Evolutionary conservation across 1,284 basidiomycete species (phyloP).

Genomic region (Malassezia sp.): DNA sequence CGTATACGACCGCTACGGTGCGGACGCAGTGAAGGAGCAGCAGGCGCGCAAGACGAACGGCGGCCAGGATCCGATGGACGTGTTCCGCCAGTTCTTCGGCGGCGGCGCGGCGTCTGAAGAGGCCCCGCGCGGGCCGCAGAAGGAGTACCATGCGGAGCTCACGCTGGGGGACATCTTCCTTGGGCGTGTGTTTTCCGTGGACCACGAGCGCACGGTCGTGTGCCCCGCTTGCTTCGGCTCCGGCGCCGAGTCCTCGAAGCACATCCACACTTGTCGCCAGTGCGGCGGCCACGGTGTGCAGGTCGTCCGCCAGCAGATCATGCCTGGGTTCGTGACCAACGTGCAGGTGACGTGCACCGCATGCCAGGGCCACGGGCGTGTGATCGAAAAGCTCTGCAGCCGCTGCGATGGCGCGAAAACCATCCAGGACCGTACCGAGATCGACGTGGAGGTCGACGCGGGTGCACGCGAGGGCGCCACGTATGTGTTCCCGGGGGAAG

Average conservation of each 20-base stretch:
- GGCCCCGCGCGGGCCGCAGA: constrained; percentile 32
- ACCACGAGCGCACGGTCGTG: constrained; percentile 34
- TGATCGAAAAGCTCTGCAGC: constrained; percentile 31
- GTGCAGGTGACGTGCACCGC: constrained; percentile 35
- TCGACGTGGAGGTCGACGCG: constrained; percentile 38
- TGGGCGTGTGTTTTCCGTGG: constrained; percentile 29
- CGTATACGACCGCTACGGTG: constrained; percentile 41
- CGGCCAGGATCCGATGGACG: constrained; percentile 20
- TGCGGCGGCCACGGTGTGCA: constrained; percentile 37
- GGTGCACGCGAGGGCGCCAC: constrained; percentile 36
- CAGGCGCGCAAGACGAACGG: constrained; percentile 28
- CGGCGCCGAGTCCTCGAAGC: constrained; percentile 34
- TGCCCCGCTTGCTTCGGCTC: constrained; percentile 41
- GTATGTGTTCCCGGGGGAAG: constrained; percentile 34
- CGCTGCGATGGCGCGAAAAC: constrained; percentile 37
- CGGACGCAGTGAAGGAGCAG: constrained; percentile 42
- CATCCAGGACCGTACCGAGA: constrained; percentile 25
- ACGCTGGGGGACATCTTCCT: constrained; percentile 36
- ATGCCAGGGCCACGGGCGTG: constrained; percentile 34
- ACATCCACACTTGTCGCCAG: constrained; percentile 37
- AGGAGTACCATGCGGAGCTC: constrained; percentile 38
- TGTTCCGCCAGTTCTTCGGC: constrained; percentile 41
- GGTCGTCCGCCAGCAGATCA: constrained; percentile 43
- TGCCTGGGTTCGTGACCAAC: constrained; percentile 44
- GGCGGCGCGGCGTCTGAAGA: constrained; percentile 21